These are phyloP conservation scores for Solanum habrochaites DNA, from an alignment of 257 asterid genomes.

Conservation along the genomic window DNA sequence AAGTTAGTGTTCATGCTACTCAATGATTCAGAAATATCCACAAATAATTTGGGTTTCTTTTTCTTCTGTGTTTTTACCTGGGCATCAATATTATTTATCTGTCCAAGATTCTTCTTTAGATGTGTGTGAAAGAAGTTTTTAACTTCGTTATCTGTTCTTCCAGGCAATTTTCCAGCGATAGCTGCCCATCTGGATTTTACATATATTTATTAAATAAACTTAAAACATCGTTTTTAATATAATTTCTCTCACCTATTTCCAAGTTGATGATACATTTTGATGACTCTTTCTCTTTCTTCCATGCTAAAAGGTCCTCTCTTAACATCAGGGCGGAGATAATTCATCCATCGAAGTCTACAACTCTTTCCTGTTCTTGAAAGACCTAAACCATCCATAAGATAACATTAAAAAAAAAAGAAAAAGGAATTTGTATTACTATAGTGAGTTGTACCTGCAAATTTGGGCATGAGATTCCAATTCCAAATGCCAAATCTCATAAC, in stretches of 20 bases:
- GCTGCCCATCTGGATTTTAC: neutral
- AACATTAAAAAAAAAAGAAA: neutral
- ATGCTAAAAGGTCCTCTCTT: neutral
- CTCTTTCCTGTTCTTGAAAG: slow-evolving; percentile 3
- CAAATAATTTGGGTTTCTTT: neutral
- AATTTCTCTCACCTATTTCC: neutral
- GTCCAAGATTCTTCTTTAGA: neutral
- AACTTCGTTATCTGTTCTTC: slow-evolving; percentile 1
- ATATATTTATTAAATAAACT: neutral
- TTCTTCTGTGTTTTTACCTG: neutral
- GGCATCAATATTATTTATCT: neutral
- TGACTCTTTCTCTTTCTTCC: neutral
- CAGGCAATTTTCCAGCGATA: neutral
- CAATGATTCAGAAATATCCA: neutral
- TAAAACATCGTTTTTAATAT: neutral
- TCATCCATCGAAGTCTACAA: slow-evolving; percentile 9
- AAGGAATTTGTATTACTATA: neutral
- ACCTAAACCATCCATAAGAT: neutral
- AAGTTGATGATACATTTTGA: neutral
- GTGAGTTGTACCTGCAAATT: slow-evolving; percentile 6
- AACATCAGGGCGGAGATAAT: neutral
- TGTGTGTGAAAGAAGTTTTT: slow-evolving; percentile 1
- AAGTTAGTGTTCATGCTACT: neutral
- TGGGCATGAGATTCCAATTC: slow-evolving; percentile 21
- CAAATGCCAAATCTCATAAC: slow-evolving; percentile 14